Evolutionary conservation across 2,329 filamentous ascomycete species (phyloP).

Genomic region (Aspergillus terreus): DNA sequence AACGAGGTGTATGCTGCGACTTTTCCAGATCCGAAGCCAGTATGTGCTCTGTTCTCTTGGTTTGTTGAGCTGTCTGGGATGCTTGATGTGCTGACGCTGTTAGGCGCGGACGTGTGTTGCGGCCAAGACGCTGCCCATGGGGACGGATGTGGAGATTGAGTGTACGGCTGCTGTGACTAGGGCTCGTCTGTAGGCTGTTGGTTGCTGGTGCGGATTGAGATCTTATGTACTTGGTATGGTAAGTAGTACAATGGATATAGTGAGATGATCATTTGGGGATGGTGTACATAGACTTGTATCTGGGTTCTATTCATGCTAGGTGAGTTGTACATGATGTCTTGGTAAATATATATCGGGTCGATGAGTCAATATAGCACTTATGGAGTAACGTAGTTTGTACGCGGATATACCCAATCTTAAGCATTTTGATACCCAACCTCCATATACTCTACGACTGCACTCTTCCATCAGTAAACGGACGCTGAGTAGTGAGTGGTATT

Average conservation of each 20-base stretch:
- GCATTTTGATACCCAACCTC: no score
- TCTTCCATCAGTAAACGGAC: no score
- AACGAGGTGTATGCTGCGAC: slow-evolving; percentile 66
- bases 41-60: slow-evolving; percentile 11
- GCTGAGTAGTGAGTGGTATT: no score
- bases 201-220: neutral
- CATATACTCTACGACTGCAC: no score
- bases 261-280: no score
- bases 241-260: no score
- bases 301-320: neutral
- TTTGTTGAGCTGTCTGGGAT: neutral
- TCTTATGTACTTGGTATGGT: no score
- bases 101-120: slow-evolving; percentile 46
- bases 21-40: slow-evolving; percentile 25
- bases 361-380: no score
- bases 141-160: slow-evolving; percentile 54
- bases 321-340: no score
- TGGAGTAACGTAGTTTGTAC: no score
- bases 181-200: slow-evolving; percentile 13
- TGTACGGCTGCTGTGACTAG: slow-evolving; percentile 41
- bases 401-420: no score
- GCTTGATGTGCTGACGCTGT: neutral
- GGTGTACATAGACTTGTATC: neutral
- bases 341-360: no score
- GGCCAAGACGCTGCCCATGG: slow-evolving; percentile 49